Evolutionary conservation across 148 eudicot species (phyloP), one percentile per base, ranked within the genome.

Genomic region (Limonium bicolor): DNA sequence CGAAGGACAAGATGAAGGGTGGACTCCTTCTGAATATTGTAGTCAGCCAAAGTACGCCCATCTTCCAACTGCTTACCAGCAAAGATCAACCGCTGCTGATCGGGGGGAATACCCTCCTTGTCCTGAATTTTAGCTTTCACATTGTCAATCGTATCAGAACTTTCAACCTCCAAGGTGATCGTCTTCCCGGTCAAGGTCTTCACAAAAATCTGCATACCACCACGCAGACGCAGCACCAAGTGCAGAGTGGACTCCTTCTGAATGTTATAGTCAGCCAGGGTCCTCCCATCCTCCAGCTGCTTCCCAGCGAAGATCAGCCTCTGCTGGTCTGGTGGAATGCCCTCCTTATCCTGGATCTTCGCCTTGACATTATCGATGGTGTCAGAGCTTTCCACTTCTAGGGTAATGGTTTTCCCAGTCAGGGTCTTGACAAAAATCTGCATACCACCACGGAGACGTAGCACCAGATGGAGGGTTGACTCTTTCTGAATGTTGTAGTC

Each of bases 141-240:
- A n/a, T 43, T 43, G 48, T 43, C 48, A 3, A 43, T 43, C 4
- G 48, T 43, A n/a, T 43, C 48, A 0, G 48, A 43, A 31, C 48
- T 32, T 46, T 52, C 42, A 8, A 41, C 29, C 53, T 59, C 64
- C 38, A 59, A 16, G 4, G 64, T 59, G 25, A 59, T 59, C 19
- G 64, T 59, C 52, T 59, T 59, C 6, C 64, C 64, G 6, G 64
- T 59, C 1, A 59, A 31, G 14, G 64, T 59, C 38, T 59, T 59
- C 7, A 59, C 64, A 45, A 59, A 59, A 1, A 58, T 58, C 44
- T 58, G 63, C 63, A 58, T 58, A n/a, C 63, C 63, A 41, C 63
- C 63, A 9, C 63, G 13, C 3, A 48, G 51, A 31, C 51, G 51
- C 26, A 48, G 51, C 16, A 48, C 51, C 51, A 50, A 16, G 31